A percentile compares a stretch with the other conserved stretches of the same genome.
Conservation (phyloP, 75 land plant genomes). For the Isoetes taiwanensis region DNA sequence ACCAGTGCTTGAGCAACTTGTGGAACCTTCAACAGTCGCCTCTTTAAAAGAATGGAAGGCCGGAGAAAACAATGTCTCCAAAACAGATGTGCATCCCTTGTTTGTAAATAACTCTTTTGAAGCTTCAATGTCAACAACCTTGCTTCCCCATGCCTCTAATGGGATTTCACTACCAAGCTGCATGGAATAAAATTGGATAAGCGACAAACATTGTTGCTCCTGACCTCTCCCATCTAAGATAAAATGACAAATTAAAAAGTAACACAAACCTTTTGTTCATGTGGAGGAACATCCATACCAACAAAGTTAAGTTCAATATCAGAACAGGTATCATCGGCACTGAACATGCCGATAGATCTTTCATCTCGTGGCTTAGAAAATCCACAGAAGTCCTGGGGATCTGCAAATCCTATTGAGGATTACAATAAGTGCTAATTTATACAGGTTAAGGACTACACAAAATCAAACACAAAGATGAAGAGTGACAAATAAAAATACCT, state of each 20-base stretch:
- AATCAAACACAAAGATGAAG: neutral
- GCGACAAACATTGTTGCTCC: too few relatives aligned
- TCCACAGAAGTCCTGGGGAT: too few relatives aligned
- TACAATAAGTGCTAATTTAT: too few relatives aligned
- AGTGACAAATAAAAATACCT: slow-evolving; percentile 14
- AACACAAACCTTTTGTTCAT: too few relatives aligned
- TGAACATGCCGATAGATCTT: too few relatives aligned
- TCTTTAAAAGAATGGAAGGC: slow-evolving; percentile 28
- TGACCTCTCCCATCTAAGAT: too few relatives aligned
- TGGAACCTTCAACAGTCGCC: slow-evolving; percentile 11
- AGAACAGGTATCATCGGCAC: neutral
- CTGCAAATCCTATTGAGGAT: too few relatives aligned
- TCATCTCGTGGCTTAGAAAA: too few relatives aligned
- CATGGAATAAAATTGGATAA: too few relatives aligned
- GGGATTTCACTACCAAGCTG: slow-evolving; percentile 22
- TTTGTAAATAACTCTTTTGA: neutral
- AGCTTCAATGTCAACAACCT: neutral
- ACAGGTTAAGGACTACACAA: too few relatives aligned
- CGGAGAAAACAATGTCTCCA: slow-evolving; percentile 53
- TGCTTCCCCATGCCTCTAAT: neutral
- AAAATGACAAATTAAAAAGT: too few relatives aligned
- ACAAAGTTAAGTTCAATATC: slow-evolving; percentile 10
- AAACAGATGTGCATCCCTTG: neutral
- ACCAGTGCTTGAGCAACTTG: slow-evolving; percentile 16
- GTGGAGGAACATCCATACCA: slow-evolving; percentile 3